Evolutionary conservation across 208 protist genomes (phyloP).

Genomic region (Spongospora subterranea): DNA sequence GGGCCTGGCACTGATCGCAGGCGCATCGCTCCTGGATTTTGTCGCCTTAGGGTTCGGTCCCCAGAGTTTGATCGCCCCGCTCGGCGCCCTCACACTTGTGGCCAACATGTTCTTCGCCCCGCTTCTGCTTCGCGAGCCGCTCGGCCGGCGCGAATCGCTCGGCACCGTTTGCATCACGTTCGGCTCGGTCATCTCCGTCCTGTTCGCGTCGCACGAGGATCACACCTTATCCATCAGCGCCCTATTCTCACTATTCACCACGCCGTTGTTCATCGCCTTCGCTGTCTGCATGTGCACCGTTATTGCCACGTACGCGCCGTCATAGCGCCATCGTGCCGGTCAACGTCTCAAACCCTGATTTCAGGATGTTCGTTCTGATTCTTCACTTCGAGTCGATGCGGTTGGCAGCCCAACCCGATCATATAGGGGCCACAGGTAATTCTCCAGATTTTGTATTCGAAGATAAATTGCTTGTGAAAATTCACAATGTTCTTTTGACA

Average conservation of each 20-base stretch:
- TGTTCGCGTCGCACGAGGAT: not conserved
- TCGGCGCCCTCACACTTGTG: slow-evolving; percentile 6
- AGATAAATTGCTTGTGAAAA: too few relatives aligned
- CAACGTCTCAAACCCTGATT: not conserved
- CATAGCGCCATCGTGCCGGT: not conserved
- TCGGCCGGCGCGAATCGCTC: not conserved
- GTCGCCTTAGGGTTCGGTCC: not conserved
- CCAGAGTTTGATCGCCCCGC: not conserved
- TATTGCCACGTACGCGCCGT: not conserved
- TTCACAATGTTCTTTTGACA: too few relatives aligned
- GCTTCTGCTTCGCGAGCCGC: not conserved
- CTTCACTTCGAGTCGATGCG: not conserved
- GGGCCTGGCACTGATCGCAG: not conserved
- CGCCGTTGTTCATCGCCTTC: not conserved
- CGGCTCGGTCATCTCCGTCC: not conserved
- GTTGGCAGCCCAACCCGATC: not conserved
- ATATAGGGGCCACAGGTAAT: not conserved
- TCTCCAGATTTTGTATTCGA: too few relatives aligned
- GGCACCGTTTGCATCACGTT: not conserved
- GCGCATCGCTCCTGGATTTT: not conserved
- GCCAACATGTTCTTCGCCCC: slow-evolving; percentile 6
- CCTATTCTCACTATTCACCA: not conserved
- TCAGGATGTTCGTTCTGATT: not conserved
- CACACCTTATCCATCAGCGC: not conserved
- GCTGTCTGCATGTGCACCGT: not conserved